Evolutionary conservation across 768 basidiomycete species (phyloP), one percentile per base, ranked within the genome.

Genomic region (Coprinopsis marcescibilis): DNA sequence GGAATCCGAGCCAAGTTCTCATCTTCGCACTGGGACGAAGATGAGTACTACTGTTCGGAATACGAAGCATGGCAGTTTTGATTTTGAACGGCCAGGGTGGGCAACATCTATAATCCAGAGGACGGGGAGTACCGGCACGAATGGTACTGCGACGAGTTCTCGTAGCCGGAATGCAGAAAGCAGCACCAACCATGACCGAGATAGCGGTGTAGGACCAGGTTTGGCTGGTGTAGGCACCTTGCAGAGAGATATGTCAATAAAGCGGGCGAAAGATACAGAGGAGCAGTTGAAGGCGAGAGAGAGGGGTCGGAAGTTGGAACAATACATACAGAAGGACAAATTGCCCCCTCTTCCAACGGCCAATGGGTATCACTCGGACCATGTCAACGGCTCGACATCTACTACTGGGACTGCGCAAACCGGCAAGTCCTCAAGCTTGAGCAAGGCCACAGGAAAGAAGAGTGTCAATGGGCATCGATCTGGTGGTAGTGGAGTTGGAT

Each of bases 51-150:
- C 50, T 13, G 67, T 56, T 24, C 70, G 73, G 40, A 64, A 75
- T 1, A 75, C 68, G 33, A 82, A 83, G 57, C 82, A 83, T 52
- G 83, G 83, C 4, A 83, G 80, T 55, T 86, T 87, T 59, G 85
- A 87, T 57, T 86, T 87, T 53, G 85, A 87, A 61, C 70, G 83
- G 27, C 84, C 85, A 0, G 72, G 77, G 0, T 71, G 72, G 69
- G 65, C 64, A 17, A 51, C 61, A 6, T 36, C 55, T 21, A 53
- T 54, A n/a, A 62, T 69, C 52, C 62, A 83, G 52, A 68, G 79
- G 20, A 72, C 75, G 1, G 69, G 72, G 3, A 71, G 70, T 47
- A 65, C 60, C 19, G 67, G 66, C 4, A 68, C 67, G 4, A 59
- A 59, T 20, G 62, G 55, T 21, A 58, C 63, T 21, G 61, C 55